Evolutionary conservation across 1,284 basidiomycete genomes (phyloP).

Genomic region (Ustilago crameri): DNA sequence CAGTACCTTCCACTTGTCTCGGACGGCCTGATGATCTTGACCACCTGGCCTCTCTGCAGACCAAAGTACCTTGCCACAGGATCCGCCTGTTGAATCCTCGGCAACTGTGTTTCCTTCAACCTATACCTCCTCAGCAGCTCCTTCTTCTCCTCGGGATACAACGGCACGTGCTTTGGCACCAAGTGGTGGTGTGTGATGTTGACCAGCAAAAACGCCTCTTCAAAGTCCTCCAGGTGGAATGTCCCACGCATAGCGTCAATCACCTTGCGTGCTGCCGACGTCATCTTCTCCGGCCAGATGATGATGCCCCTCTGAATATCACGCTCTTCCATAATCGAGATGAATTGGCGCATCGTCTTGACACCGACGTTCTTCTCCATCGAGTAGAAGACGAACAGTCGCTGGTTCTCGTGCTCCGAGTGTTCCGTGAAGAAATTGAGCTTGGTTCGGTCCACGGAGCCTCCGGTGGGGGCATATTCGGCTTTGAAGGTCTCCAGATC

Average conservation of each 20-base stretch:
- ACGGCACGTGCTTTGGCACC: constrained; percentile 91
- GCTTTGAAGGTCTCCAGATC: constrained; percentile 78
- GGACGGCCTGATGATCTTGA: constrained; percentile 93
- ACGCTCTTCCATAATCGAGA: constrained; percentile 71
- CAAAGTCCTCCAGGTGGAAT: constrained; percentile 93
- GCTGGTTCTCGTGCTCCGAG: constrained; percentile 72
- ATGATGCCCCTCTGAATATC: constrained; percentile 90
- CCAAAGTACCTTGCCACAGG: constrained; percentile 98
- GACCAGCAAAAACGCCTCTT: constrained; percentile 93
- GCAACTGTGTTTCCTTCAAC: constrained; percentile 96
- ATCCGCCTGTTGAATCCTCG: constrained; percentile 93
- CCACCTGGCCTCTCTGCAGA: constrained; percentile 91
- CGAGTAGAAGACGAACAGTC: constrained; percentile 92
- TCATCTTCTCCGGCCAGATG: constrained; percentile 96
- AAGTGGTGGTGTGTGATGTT: constrained; percentile 94
- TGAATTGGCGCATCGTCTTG: constrained; percentile 67
- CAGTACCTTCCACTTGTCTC: constrained; percentile 96
- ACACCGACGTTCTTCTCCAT: constrained; percentile 65
- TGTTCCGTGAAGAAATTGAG: constrained; percentile 66
- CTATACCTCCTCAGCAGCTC: constrained; percentile 90
- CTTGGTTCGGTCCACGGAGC: constrained; percentile 58
- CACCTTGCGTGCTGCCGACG: constrained; percentile 88
- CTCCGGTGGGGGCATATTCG: constrained; percentile 71
- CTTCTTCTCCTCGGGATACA: constrained; percentile 87
- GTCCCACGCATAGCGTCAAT: constrained; percentile 72